Base-by-base conservation (phyloP, 306 rosid genomes). In the Ammopiptanthus mongolicus region DNA sequence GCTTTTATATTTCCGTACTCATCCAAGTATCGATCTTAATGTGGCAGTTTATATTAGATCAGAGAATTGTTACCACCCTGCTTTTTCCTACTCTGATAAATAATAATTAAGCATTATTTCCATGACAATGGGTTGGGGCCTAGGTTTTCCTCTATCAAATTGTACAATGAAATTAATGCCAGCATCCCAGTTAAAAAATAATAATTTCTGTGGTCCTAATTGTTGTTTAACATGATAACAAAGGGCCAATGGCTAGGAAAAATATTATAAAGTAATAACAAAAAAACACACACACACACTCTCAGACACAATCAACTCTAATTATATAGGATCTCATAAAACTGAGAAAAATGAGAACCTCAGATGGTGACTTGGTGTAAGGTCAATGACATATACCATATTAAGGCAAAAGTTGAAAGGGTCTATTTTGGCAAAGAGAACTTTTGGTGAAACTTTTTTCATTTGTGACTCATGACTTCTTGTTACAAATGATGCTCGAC, bases 201-300 rank as follows among this genome's bases (percentile, higher is more conserved):
- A 67, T 47, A 36, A 46, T 67, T 46, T 46, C 9, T 3, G 73
- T 67, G 73, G 72, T 44, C 72, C 41, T 67, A 67, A 44, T 13
- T 25, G 58, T 28, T 25, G n/a, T 23, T 4, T 4, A 67, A 67
- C 21, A 65, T 41, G 71, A 41, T 42, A 39, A 37, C 36, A 41
- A 65, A 6, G 25, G 46, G 14, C 46, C 67, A 61, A n/a, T 61
- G 25, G 31, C 46, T 6, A 12, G 66, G 11, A 12, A 19, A 62
- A 46, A 36, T 37, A 8, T 37, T 2, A 37, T 37, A 37, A 3
- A 37, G 12, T 9, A 41, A 41, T 41, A 41, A 41, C 10, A 41
- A 41, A 2, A 37, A 41, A 3, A 62, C 48, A 18, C 8, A 11
- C 10, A 7, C 44, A 15, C 41, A 8, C 47, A 2, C 47, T 13